These are phyloP conservation scores for Xerocomus brunneocitrinus DNA, from an alignment of 768 basidiomycete species.

Conservation along the genomic window DNA sequence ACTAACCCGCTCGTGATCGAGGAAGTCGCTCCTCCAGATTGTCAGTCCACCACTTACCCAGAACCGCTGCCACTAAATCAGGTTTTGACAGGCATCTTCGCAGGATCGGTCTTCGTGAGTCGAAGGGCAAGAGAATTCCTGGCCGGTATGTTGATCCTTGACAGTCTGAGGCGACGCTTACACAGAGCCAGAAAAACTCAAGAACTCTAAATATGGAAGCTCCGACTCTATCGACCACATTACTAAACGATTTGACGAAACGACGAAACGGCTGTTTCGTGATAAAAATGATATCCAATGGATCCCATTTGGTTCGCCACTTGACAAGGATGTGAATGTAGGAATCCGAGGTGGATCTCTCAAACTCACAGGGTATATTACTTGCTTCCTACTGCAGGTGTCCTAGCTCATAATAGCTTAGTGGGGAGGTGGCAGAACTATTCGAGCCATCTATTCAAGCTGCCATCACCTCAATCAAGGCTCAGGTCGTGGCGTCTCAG, in stretches of 20 bases:
- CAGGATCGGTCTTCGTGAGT: constrained; percentile 80
- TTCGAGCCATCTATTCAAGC: constrained; percentile 80
- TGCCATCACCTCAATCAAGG: constrained; percentile 62
- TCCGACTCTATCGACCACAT: constrained; percentile 73
- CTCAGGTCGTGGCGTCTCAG: constrained; percentile 64
- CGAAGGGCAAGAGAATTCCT: constrained; percentile 68
- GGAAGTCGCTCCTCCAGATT: constrained; percentile 80
- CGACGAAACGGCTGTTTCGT: constrained; percentile 74
- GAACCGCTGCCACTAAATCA: constrained; percentile 2
- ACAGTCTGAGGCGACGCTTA: constrained; percentile 1
- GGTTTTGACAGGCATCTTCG: constrained; percentile 59
- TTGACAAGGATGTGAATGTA: constrained; percentile 66
- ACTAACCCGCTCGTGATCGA: constrained; percentile 72
- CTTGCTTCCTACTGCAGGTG: constrained; percentile 12
- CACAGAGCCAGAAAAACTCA: constrained; percentile 56
- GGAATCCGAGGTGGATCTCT: constrained; percentile 71
- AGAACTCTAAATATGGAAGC: constrained; percentile 66
- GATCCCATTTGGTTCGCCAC: constrained; percentile 70
- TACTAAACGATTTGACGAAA: constrained; percentile 76
- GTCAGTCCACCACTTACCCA: constrained; percentile 35
- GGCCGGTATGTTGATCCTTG: constrained; percentile 42
- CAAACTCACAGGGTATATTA: constrained; percentile 60
- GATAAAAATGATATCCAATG: constrained; percentile 65
- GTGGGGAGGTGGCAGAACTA: constrained; percentile 56
- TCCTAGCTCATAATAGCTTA: constrained; percentile 13